These are phyloP conservation scores for Lepidium sativum DNA, from an alignment of 345 rosid genomes.

Conservation along the genomic window DNA sequence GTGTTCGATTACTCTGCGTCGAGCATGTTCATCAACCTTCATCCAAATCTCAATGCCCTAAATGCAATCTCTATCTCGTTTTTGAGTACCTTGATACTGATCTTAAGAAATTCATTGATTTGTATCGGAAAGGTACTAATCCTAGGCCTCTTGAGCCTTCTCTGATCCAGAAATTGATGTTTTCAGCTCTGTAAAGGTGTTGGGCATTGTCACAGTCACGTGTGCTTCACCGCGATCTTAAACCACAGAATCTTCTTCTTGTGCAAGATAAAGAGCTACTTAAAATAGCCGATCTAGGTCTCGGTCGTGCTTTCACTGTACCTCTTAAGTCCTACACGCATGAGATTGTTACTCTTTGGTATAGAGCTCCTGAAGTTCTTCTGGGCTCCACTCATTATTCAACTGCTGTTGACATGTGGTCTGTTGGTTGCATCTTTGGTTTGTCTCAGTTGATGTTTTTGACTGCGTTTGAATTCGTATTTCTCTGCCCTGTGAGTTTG, in stretches of 20 bases:
- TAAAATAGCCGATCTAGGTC: slow-evolving; percentile 87
- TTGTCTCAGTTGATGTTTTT: not conserved
- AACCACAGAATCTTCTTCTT: slow-evolving; percentile 82
- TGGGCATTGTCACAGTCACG: slow-evolving; percentile 91
- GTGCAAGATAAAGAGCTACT: slow-evolving; percentile 79
- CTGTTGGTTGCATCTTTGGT: slow-evolving; percentile 96
- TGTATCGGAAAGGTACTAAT: slow-evolving; percentile 61
- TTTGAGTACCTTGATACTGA: slow-evolving; percentile 91
- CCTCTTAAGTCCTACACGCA: slow-evolving; percentile 90
- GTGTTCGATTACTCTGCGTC: slow-evolving; percentile 85
- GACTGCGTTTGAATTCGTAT: not conserved
- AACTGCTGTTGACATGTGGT: slow-evolving; percentile 91
- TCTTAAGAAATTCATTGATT: slow-evolving; percentile 86
- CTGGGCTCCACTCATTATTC: slow-evolving; percentile 84
- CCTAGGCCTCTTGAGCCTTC: slow-evolving; percentile 56
- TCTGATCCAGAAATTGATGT: slow-evolving; percentile 62
- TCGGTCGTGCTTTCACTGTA: slow-evolving; percentile 85
- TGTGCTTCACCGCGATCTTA: slow-evolving; percentile 86
- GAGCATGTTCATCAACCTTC: slow-evolving; percentile 47
- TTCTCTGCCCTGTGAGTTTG: not conserved
- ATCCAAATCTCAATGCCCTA: slow-evolving; percentile 21
- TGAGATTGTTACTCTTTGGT: slow-evolving; percentile 96
- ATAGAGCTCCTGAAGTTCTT: slow-evolving; percentile 88
- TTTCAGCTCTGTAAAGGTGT: slow-evolving; percentile 92
- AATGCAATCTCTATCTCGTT: slow-evolving; percentile 75